Percentiles rank a stretch among this genome's conserved stretches.
These are phyloP conservation scores for Mycena sp. DNA, from an alignment of 1,284 basidiomycete genomes.

Conservation along the genomic window DNA sequence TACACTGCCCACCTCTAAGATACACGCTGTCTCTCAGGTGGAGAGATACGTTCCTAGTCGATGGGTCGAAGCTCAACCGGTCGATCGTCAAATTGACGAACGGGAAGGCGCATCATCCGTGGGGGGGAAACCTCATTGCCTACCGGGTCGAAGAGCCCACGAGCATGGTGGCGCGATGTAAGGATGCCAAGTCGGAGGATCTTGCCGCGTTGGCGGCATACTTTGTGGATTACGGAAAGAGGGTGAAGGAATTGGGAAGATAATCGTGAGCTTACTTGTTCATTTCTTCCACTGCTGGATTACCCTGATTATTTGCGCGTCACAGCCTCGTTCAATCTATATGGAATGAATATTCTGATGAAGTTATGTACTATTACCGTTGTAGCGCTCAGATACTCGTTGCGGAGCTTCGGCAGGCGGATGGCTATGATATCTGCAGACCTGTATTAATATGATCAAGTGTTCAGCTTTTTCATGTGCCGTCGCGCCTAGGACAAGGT, in stretches of 20 bases:
- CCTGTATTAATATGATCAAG: too few relatives aligned
- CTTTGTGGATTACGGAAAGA: conserved; percentile 2
- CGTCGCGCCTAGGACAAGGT: too few relatives aligned
- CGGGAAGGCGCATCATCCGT: not conserved
- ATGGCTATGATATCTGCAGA: too few relatives aligned
- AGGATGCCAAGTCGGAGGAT: conserved; percentile 5
- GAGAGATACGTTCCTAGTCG: not conserved
- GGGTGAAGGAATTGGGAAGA: not conserved
- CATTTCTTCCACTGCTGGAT: too few relatives aligned
- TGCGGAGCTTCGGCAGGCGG: too few relatives aligned
- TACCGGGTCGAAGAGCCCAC: not conserved
- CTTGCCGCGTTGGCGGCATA: not conserved
- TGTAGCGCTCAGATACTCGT: too few relatives aligned
- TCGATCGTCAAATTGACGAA: conserved; percentile 5
- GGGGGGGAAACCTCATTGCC: not conserved
- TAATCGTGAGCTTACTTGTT: too few relatives aligned
- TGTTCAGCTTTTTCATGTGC: too few relatives aligned
- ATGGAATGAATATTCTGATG: too few relatives aligned
- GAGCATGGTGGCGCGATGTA: not conserved
- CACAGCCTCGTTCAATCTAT: too few relatives aligned
- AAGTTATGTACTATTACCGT: too few relatives aligned
- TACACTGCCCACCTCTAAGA: not conserved
- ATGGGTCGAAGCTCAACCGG: not conserved
- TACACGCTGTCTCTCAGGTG: not conserved
- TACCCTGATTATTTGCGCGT: too few relatives aligned